Percentiles rank a stretch among this genome's conserved stretches.
These are phyloP conservation scores for Mycena epipterygia DNA, from an alignment of 768 basidiomycete genomes.

Conservation along the genomic window DNA sequence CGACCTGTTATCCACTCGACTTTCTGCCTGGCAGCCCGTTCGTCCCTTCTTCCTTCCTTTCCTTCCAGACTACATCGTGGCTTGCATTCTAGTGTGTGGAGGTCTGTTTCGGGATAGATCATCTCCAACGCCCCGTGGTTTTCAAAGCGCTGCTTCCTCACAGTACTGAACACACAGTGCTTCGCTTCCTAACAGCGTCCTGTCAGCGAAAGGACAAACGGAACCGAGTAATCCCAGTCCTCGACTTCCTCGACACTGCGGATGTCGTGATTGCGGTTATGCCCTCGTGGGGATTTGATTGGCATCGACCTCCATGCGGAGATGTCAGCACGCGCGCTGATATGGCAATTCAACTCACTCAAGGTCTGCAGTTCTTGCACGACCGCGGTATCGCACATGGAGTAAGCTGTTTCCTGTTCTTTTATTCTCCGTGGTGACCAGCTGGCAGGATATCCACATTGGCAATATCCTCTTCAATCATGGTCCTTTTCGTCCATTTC, in stretches of 20 bases:
- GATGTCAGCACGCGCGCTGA: neutral
- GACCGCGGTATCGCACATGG: neutral
- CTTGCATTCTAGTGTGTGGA: neutral
- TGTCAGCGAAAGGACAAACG: neutral
- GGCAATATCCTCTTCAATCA: neutral
- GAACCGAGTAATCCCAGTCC: conserved; percentile 2
- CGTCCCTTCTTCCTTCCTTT: neutral
- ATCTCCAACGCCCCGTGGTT: neutral
- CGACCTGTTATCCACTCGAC: neutral
- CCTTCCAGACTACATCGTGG: neutral
- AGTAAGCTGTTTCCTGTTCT: neutral
- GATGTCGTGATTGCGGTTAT: neutral
- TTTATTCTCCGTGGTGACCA: neutral
- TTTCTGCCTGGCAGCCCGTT: neutral
- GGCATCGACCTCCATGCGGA: neutral
- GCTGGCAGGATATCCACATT: neutral
- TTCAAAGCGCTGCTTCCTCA: neutral
- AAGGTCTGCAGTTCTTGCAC: neutral
- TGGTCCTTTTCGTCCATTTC: neutral
- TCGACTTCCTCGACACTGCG: neutral
- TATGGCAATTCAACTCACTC: neutral
- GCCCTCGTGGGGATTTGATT: neutral
- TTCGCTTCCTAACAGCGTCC: neutral
- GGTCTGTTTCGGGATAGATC: neutral
- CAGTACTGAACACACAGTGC: neutral